Percentiles rank a stretch among this genome's conserved stretches.
Evolutionary conservation across 2,329 filamentous ascomycete genomes (phyloP).

Genomic region (Aspergillus texensis): DNA sequence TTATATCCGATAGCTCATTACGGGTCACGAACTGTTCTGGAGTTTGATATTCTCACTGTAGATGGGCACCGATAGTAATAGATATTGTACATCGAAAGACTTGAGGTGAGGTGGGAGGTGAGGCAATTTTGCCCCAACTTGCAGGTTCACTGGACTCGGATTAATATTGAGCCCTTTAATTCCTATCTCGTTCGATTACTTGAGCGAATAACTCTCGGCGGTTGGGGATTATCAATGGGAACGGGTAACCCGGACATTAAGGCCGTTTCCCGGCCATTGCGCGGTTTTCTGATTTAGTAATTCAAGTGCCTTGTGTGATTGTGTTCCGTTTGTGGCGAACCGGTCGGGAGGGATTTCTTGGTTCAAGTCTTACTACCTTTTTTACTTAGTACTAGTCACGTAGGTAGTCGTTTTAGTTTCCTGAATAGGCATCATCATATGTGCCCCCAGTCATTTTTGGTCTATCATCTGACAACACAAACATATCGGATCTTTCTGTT

Average conservation of each 20-base stretch:
- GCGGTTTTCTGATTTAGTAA: slow-evolving; percentile 1
- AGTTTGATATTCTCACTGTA: neutral
- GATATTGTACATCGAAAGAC: neutral
- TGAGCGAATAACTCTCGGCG: neutral
- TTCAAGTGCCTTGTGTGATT: slow-evolving; percentile 2
- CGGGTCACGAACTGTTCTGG: neutral
- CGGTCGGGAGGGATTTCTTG: slow-evolving; percentile 21
- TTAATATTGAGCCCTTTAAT: neutral
- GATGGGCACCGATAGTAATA: neutral
- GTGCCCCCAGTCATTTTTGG: neutral
- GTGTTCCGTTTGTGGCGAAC: slow-evolving; percentile 23
- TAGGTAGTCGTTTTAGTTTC: slow-evolving; percentile 7
- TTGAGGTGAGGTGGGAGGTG: neutral
- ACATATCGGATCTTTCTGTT: neutral
- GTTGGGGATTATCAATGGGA: neutral
- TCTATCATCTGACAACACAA: neutral
- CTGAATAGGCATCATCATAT: slow-evolving; percentile 1
- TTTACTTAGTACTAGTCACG: neutral
- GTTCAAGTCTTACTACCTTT: slow-evolving; percentile 11
- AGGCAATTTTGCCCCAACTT: neutral
- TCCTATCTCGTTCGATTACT: neutral
- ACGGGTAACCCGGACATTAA: neutral
- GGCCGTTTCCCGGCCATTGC: neutral
- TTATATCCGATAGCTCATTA: neutral
- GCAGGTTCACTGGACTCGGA: neutral